Percentiles rank a stretch among this genome's conserved stretches.
Evolutionary conservation across 1,284 basidiomycete genomes (phyloP).

Genomic region (Puccinia horiana): DNA sequence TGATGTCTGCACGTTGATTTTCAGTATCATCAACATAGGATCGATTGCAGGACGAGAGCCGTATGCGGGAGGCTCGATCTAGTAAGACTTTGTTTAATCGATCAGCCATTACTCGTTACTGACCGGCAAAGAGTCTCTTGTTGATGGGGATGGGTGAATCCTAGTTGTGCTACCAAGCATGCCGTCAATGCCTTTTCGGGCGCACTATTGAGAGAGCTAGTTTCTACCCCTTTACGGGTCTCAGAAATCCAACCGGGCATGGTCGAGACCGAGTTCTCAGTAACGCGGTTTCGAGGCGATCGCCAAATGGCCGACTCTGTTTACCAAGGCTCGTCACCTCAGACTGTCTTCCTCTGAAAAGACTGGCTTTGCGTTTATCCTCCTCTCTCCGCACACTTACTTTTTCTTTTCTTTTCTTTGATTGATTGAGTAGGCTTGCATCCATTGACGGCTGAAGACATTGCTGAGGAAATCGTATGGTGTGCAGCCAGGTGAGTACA

Average conservation of each 20-base stretch:
- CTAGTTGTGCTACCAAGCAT: constrained; percentile 75
- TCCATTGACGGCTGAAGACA: constrained; percentile 54
- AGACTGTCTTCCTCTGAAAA: neutral
- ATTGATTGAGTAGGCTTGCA: constrained; percentile 3
- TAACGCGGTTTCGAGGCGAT: constrained; percentile 84
- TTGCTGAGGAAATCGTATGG: constrained; percentile 96
- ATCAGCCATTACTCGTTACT: constrained; percentile 54
- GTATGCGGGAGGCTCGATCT: constrained; percentile 76
- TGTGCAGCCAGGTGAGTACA: constrained; percentile 68
- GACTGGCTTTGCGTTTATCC: constrained; percentile 48
- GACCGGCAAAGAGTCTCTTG: neutral
- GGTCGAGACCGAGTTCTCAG: constrained; percentile 71
- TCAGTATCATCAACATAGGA: constrained; percentile 82
- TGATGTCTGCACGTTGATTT: neutral
- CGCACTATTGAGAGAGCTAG: constrained; percentile 77
- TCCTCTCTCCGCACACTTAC: constrained; percentile 51
- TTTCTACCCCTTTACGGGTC: constrained; percentile 86
- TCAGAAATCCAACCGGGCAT: constrained; percentile 78
- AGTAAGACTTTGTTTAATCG: constrained; percentile 57
- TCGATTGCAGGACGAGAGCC: constrained; percentile 88
- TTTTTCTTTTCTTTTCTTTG: constrained; percentile 50
- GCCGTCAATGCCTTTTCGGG: constrained; percentile 87
- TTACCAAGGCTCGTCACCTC: constrained; percentile 71
- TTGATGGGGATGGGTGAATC: constrained; percentile 54
- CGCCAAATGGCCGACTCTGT: constrained; percentile 76